phyloP scores from a whole-genome alignment of 371 early-diverging fungal genomes.

The Mucor irregularis region DNA sequence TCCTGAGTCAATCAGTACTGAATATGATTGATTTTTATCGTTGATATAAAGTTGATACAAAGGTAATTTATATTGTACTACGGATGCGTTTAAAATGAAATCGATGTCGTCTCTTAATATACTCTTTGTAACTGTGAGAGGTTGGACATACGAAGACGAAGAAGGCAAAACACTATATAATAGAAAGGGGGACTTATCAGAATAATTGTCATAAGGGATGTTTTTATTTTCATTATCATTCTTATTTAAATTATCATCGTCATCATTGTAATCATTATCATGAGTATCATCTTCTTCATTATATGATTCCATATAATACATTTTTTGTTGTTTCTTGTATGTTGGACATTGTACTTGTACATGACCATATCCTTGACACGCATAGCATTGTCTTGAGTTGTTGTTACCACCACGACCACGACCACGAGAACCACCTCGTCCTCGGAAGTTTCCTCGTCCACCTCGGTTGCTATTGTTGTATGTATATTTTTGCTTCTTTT shows the following conservation, averaged over 20 bases:
- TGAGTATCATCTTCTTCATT: neutral
- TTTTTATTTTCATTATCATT: neutral
- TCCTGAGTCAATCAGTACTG: slow-evolving; percentile 1
- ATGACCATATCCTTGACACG: neutral
- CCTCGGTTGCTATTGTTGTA: neutral
- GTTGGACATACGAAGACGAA: neutral
- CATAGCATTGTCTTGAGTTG: neutral
- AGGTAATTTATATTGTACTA: neutral
- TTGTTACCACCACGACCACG: neutral
- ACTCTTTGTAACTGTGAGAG: neutral
- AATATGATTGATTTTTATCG: neutral
- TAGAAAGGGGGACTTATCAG: neutral
- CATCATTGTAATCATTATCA: neutral
- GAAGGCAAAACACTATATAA: neutral
- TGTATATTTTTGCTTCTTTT: neutral
- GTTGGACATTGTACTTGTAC: neutral
- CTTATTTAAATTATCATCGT: neutral
- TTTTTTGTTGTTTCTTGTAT: neutral
- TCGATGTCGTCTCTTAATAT: neutral
- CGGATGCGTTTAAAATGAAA: neutral
- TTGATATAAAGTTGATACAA: neutral
- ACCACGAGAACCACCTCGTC: neutral
- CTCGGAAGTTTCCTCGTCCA: neutral
- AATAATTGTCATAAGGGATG: neutral
- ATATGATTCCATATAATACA: neutral